phyloP scores from a whole-genome alignment of 2,329 filamentous ascomycete species.

The Aureobasidium sp. region DNA sequence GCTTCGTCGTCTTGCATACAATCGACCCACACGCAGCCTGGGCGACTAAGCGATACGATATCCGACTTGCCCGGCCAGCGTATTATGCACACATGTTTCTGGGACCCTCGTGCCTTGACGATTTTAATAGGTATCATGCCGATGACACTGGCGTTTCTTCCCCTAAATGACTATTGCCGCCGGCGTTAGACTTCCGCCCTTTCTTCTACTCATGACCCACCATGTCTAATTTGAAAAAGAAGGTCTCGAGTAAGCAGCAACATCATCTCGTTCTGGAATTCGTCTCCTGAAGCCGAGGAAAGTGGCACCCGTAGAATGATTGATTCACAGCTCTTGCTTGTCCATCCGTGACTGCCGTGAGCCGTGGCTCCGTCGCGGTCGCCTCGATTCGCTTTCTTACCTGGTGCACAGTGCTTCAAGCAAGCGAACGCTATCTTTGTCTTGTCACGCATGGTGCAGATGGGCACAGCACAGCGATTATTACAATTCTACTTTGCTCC shows the following conservation, averaged over 20 bases:
- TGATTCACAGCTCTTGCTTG: background rate
- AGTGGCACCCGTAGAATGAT: background rate
- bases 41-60: conserved; percentile 11
- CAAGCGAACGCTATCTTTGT: conserved; percentile 8
- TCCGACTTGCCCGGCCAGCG: conserved; percentile 1
- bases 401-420: background rate
- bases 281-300: background rate
- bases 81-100: conserved; percentile 3
- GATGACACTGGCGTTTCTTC: conserved; percentile 2
- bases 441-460: conserved; percentile 5
- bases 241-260: conserved; percentile 9
- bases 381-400: background rate
- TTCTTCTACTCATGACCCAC: conserved; percentile 2
- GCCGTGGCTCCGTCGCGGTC: background rate
- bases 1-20: conserved; percentile 11
- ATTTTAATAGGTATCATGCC: background rate
- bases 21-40: conserved; percentile 9
- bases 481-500: conserved; percentile 3
- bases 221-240: conserved; percentile 8
- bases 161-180: conserved; percentile 2
- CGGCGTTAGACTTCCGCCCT: conserved; percentile 6
- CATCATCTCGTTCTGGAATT: conserved; percentile 4
- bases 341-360: conserved; percentile 6
- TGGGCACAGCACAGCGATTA: background rate
- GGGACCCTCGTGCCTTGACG: background rate